Evolutionary conservation across 1,139 yeast species (phyloP).

Genomic region (Lodderomyces margitis): DNA sequence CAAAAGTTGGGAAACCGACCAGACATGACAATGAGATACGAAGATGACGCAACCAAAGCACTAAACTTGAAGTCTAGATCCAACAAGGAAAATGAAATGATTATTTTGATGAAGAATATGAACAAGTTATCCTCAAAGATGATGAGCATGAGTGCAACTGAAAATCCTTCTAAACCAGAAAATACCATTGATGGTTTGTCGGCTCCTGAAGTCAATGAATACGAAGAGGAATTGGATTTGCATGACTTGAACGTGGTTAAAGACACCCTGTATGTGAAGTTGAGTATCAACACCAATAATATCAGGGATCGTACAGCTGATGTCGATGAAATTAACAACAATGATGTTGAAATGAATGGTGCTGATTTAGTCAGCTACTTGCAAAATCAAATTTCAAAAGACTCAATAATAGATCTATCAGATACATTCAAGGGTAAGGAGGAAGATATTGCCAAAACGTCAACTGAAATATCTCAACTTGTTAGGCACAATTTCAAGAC

Average conservation of each 20-base stretch:
- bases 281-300: conserved; percentile 45
- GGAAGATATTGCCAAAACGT: conserved; percentile 46
- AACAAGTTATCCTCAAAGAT: conserved; percentile 82
- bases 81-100: conserved; percentile 49
- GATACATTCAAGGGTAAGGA: conserved; percentile 35
- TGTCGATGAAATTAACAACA: conserved; percentile 4
- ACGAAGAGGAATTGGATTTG: conserved; percentile 52
- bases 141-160: conserved; percentile 49
- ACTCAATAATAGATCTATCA: conserved; percentile 32
- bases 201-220: conserved; percentile 34
- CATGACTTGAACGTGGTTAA: conserved; percentile 58
- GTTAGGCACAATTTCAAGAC: conserved; percentile 54
- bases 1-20: conserved; percentile 77
- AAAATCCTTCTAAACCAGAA: conserved; percentile 12
- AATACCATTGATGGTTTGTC: conserved; percentile 20
- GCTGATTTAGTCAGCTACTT: conserved; percentile 7
- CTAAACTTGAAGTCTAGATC: conserved; percentile 1
- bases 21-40: conserved; percentile 83
- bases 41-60: conserved; percentile 17
- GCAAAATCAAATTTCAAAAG: conserved; percentile 5
- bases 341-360: conserved; percentile 3
- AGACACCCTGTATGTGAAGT: conserved; percentile 53
- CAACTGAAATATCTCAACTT: conserved; percentile 47
- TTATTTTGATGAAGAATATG: conserved; percentile 82
- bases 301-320: conserved; percentile 9